Base-by-base conservation (phyloP, 768 basidiomycete genomes). In the Phlegmacium glaucopus region DNA sequence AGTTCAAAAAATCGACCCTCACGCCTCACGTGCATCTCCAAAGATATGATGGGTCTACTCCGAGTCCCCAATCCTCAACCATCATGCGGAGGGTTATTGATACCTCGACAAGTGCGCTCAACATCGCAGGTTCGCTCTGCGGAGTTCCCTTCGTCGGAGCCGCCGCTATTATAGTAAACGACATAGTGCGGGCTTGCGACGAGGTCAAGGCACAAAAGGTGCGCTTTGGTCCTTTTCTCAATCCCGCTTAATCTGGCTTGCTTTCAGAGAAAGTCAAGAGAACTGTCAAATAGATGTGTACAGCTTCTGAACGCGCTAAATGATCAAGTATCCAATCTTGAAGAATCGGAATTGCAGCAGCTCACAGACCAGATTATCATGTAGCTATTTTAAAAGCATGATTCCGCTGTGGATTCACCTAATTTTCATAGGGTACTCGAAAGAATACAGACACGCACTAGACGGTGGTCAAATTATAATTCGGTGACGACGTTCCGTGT, bases 161-260 rank as follows among this genome's bases (percentile, higher is more conserved):
- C 4, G 73, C 70, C 13, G 74, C 72, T 6, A 60, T 70, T 45
- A 50, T 71, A 0, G 52, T 80, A 8, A 65, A 74, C 50, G 68
- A 74, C 45, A 78, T 82, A 49, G 61, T 65, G n/a, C 47, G 61
- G 6, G 50, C 68, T 15, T 82, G 79, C 52, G 65, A 73, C 6
- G 65, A 78, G 47, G 68, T 81, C 15, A 57, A 67, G 16, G 58
- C 71, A 16, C 71, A 79, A 58, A 81, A 79, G 72, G 81, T 79
- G 39, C 32, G 32, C 17, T 42, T 50, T 41, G 22, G 25, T 40
- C 27, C 26, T 18, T 37, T 22, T 17, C 36, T 9, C 47, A 35
- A 18, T 13, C 38, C 28, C 11, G 44, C 26, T 22, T 44, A 27
- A 34, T 22, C 42, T 50, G 4, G 26, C 17, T 47, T 32, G 38